phyloP scores from a whole-genome alignment of 225 moss, liverwort and hornwort genomes.

The Asterella californica region DNA sequence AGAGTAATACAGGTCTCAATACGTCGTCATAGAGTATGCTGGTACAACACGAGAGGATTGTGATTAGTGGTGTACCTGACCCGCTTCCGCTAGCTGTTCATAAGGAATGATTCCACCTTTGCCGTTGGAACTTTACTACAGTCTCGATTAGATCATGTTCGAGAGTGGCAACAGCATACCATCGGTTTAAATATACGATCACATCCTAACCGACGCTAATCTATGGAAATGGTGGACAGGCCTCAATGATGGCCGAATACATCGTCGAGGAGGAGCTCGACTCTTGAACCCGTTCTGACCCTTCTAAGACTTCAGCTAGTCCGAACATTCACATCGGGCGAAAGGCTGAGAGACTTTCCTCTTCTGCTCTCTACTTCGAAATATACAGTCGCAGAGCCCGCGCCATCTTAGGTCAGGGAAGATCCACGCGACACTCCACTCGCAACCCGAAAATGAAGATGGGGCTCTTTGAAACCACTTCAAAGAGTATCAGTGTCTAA shows the following conservation, averaged over 20 bases:
- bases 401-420: background rate
- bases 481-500: slow-evolving; percentile 2
- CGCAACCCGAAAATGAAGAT: slow-evolving; percentile 10
- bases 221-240: slow-evolving; percentile 5
- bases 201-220: background rate
- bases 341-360: background rate
- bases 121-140: background rate
- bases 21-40: background rate
- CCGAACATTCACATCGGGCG: background rate
- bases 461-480: background rate
- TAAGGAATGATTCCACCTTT: slow-evolving; percentile 1
- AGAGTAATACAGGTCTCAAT: too few relatives aligned
- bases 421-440: background rate
- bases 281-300: background rate
- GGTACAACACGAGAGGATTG: background rate
- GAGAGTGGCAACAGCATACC: background rate
- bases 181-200: background rate
- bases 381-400: slow-evolving; percentile 19
- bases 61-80: background rate
- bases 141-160: slow-evolving; percentile 4
- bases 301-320: background rate
- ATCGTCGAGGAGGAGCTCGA: background rate
- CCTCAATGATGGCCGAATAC: slow-evolving; percentile 2
- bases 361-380: slow-evolving; percentile 2
- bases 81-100: background rate